Base-by-base conservation (phyloP, 805 yeast genomes). In the Lipomyces kockii region DNA sequence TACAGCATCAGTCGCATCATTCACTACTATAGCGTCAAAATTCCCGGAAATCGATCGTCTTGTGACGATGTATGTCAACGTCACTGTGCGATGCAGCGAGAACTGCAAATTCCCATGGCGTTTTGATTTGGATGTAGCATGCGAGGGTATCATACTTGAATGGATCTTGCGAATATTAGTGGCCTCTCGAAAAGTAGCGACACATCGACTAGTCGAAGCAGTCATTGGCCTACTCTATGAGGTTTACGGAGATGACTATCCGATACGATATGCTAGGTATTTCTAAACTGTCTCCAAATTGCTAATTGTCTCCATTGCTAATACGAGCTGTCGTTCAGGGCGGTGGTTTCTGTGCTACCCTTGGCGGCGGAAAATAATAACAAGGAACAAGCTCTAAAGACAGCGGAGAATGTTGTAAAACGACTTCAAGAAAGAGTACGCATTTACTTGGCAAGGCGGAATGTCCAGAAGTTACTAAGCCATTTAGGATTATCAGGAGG, bases 101-200 rank as follows among this genome's bases (percentile, higher is more conserved):
- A 57, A 17, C 5, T 3, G 9, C 8, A 5, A 11, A 14, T 5
- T 25, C 3, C 52, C 25, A 4, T 6, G n/a, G 7, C 39, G 43
- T 4, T 63, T 62, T 27, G 57, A 37, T 3, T 37, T 62, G 5
- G 51, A 52, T 1, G 22, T 39, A 22, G 57, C 29, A 14, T 51
- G 56, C 32, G 43, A 59, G 49, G 71, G 69, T 2, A n/a, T 62
- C 20, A 39, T 62, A 14, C 27, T 68, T 14, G 71, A 68, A 34
- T 65, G 69, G 69, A 12, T 55, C 7, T 27, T 63, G 12, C 22
- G 37, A 20, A n/a, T 58, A 14, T 53, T 69, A 27, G n/a, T 59
- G 14, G 22, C 61, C 25, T 27, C 55, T 14, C 51, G 66, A n/a
- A 60, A 55, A 17, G 20, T 49, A 1, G 27, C 34, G 14, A 22